Evolutionary conservation across 352 stramenopile species (phyloP), one percentile per base, ranked within the genome.

Genomic region (Phytopythium cucurbitacearum): DNA sequence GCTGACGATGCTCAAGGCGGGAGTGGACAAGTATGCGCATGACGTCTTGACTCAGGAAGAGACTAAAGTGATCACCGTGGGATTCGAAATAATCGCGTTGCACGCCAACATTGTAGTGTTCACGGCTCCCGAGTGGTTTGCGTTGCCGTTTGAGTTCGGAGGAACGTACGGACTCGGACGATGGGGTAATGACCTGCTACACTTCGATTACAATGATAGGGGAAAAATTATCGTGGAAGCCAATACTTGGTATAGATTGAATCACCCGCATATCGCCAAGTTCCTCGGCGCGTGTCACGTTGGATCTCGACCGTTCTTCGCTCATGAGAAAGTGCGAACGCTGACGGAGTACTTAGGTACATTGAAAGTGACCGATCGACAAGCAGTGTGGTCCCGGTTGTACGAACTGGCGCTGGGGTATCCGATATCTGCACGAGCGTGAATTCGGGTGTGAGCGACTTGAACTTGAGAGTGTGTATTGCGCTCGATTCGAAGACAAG

Each of bases 201-300:
- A 3, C 8, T 12, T 5, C 0, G 42, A 49, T 0, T 1, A 21
- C 43, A 38, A 4, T 21, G 43, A 49, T 21, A 49, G 21, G 4
- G 11, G 2, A 8, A 21, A 8, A 1, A 21, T 49, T 5, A 49
- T 54, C 2, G 37, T 6, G 11, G 48, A 54, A 32, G 38, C 21
- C 0, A 10, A 15, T 7, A 28, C 40, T 5, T 49, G 37, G 35
- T 33, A 37, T 10, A 15, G 11, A 7, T 16, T 69, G n/a, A 59
- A 53, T 1, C 58, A 64, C 45, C 62, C 62, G 4, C 56, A 70
- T 15, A 45, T 66, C 32, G 15, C 42, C 2, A 49, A 46, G 10
- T 43, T 69, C 6, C 64, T 58, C 12, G 62, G 62, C 13, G 57
- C 52, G 7, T 68, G 48, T 34, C 51, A 65, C 28, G 42, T 68